Base-by-base conservation (phyloP, 73 alveolate species). In the Blepharisma stoltei region DNA sequence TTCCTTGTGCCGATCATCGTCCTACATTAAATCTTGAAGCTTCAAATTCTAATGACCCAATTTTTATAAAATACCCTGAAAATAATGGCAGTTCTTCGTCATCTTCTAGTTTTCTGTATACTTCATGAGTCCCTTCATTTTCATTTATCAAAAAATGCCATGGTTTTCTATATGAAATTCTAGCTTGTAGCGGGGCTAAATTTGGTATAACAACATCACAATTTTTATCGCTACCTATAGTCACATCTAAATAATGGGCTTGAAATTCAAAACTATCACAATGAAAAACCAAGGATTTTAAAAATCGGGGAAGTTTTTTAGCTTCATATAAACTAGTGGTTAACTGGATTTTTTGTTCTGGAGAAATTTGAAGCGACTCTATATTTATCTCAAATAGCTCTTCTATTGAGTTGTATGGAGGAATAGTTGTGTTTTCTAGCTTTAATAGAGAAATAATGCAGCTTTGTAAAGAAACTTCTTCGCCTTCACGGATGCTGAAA, bases 21-120 rank as follows among this genome's bases (percentile, higher is more conserved):
- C 79, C 79, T 8, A 69, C 79, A 43, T 69, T 46, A 43, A 44
- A 69, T 44, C 65, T 69, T 18, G 32, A 38, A 46, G 79, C 79
- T 69, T n/a, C 32, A 44, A 69, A 43, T 43, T 69, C 79, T 18
- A 69, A 9, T 44, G 11, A 9, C 14, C 79, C 79, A 1, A 69
- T n/a, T 46, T 69, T 69, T 9, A 69, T 7, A 43, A 38, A 9
- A 14, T 38, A 1, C 32, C 79, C 79, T 69, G 79, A 25, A n/a
- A 11, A 23, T 14, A 69, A 5, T 14, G n/a, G 43, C 54, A 11
- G 5, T n/a, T 69, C 65, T 23, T 38, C 67, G 1, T 9, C 71
- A 43, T 38, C 14, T 9, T n/a, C 27, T 7, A 44, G 65, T 44
- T 44, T 69, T 23, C 27, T 9, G 80, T 46, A 38, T 7, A 69